Evolutionary conservation across 2,329 filamentous ascomycete genomes (phyloP).

Genomic region (Aspergillus flavus): DNA sequence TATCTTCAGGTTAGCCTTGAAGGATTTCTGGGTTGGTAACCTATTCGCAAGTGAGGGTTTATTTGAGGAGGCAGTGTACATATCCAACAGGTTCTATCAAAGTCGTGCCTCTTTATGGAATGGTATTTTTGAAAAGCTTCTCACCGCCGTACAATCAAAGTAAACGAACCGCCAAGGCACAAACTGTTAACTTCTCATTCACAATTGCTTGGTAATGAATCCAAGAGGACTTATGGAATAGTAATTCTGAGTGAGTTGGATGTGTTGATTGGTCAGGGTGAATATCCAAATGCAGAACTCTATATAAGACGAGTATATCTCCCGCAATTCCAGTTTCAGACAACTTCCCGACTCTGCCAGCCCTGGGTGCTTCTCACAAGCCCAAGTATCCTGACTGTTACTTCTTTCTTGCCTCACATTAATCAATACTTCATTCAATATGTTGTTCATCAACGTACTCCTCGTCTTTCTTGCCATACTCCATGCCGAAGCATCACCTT

Average conservation of each 20-base stretch:
- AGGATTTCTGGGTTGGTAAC: background rate
- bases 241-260: background rate
- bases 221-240: background rate
- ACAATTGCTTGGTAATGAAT: background rate
- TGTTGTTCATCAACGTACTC: background rate
- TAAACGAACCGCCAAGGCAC: background rate
- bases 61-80: background rate
- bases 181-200: background rate
- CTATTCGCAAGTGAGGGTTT: background rate
- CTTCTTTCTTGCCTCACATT: background rate
- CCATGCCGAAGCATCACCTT: background rate
- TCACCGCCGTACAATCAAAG: background rate
- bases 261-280: background rate
- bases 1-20: background rate
- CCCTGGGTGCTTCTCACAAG: too few relatives aligned
- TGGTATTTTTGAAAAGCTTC: background rate
- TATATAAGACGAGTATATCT: background rate
- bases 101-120: background rate
- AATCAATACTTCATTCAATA: background rate
- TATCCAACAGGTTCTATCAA: background rate
- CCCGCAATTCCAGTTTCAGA: background rate
- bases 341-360: background rate
- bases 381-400: background rate
- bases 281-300: background rate
- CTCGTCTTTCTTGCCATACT: conserved; percentile 2